These are phyloP conservation scores for Erigeron canadensis DNA, from an alignment of 129 eudicot genomes.

Conservation along the genomic window DNA sequence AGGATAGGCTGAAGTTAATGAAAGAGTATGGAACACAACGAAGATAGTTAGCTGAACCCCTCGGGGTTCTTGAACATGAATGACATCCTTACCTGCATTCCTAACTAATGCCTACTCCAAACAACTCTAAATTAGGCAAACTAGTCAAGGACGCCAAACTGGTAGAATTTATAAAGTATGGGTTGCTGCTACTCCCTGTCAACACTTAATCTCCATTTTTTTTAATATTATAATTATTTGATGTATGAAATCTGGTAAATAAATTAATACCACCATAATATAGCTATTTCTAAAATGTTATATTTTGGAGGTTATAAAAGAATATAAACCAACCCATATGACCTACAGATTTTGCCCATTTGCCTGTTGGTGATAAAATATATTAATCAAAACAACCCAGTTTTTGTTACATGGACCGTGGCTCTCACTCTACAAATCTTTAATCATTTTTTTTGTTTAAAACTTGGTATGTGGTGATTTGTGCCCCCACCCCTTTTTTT, in stretches of 20 bases:
- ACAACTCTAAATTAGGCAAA: not conserved
- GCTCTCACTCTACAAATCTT: too few relatives aligned
- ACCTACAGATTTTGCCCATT: not conserved
- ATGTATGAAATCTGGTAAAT: not conserved
- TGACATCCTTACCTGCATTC: too few relatives aligned
- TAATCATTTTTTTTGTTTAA: not conserved
- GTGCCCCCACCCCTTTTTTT: not conserved
- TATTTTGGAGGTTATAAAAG: not conserved
- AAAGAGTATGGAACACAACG: not conserved
- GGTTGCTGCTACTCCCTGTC: not conserved
- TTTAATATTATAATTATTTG: not conserved
- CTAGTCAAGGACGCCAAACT: too few relatives aligned
- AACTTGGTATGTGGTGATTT: not conserved
- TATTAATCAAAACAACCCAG: not conserved
- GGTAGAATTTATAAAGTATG: not conserved
- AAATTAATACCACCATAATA: not conserved
- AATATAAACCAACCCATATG: not conserved
- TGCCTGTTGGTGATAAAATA: not conserved
- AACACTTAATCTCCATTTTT: not conserved
- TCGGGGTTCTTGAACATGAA: not conserved
- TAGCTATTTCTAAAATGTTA: not conserved
- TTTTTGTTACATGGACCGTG: not conserved
- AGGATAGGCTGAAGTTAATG: not conserved
- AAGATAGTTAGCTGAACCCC: not conserved
- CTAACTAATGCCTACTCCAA: too few relatives aligned